Evolutionary conservation across 108 stramenopile genomes (phyloP).

Genomic region (Skeletonema menzelii): DNA sequence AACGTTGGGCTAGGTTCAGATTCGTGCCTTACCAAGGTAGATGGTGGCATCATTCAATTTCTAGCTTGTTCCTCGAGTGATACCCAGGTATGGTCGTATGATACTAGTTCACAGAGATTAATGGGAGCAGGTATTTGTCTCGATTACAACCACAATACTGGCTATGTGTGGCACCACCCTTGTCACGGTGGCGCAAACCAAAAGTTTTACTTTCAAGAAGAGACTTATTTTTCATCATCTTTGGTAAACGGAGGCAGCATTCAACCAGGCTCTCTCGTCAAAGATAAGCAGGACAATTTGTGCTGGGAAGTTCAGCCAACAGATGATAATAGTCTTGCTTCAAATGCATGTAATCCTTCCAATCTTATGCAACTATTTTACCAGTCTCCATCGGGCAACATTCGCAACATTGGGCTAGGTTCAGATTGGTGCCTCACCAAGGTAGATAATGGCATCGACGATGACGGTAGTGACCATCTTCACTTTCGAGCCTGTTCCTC

Average conservation of each 20-base stretch:
- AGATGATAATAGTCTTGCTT: not conserved
- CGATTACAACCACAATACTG: not conserved
- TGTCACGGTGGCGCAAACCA: not conserved
- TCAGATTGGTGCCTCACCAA: not conserved
- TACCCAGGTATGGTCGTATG: not conserved
- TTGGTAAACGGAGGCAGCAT: slow-evolving; percentile 4
- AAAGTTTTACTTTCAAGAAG: not conserved
- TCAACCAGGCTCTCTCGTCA: not conserved
- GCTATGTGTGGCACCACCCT: not conserved
- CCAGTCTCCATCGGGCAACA: not conserved
- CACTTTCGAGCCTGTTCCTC: not conserved
- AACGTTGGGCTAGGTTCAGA: not conserved
- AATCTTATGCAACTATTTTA: slow-evolving; percentile 3
- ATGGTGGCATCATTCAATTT: not conserved
- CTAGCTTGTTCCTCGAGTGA: not conserved
- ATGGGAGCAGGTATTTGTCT: not conserved
- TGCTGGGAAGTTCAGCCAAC: slow-evolving; percentile 5
- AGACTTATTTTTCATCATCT: not conserved
- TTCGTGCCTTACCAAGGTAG: not conserved
- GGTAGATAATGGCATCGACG: no score
- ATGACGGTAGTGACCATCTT: no score
- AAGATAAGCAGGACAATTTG: not conserved
- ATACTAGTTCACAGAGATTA: not conserved
- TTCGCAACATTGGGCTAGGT: not conserved
- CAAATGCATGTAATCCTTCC: not conserved